These are phyloP conservation scores for Canna indica DNA, from an alignment of 176 grass and related monocot species.

Conservation along the genomic window DNA sequence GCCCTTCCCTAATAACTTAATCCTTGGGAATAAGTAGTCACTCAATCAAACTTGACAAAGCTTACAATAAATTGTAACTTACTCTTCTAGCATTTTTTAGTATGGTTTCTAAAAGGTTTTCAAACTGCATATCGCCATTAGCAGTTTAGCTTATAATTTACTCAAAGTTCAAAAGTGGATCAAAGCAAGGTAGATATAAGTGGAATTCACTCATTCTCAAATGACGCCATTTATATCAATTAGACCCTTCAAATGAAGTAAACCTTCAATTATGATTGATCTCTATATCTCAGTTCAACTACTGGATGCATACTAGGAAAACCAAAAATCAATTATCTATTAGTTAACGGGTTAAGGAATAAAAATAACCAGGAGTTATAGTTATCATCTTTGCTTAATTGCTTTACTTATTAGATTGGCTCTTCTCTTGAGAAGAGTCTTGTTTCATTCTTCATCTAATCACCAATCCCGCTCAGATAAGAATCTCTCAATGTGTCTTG, in stretches of 20 bases:
- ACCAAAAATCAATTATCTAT: too few relatives aligned
- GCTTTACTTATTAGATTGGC: too few relatives aligned
- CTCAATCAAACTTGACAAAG: too few relatives aligned
- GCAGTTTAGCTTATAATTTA: not conserved
- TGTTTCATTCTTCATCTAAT: too few relatives aligned
- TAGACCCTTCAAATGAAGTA: not conserved
- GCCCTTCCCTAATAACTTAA: too few relatives aligned
- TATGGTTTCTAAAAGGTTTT: not conserved
- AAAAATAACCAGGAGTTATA: not conserved
- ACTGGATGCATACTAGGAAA: not conserved
- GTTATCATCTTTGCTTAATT: too few relatives aligned
- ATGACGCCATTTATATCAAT: not conserved
- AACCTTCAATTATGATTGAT: too few relatives aligned
- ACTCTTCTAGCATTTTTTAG: not conserved
- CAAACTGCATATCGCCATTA: not conserved
- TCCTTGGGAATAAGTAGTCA: too few relatives aligned
- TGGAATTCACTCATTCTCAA: not conserved
- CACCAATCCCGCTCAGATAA: too few relatives aligned
- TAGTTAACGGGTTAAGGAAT: not conserved
- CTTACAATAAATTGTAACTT: too few relatives aligned
- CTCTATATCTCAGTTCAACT: not conserved
- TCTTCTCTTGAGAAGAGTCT: too few relatives aligned
- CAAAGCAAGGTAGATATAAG: not conserved
- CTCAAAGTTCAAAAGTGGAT: not conserved
- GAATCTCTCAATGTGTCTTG: too few relatives aligned